Base-by-base conservation (phyloP, 768 basidiomycete genomes). In the Suillus americanus region DNA sequence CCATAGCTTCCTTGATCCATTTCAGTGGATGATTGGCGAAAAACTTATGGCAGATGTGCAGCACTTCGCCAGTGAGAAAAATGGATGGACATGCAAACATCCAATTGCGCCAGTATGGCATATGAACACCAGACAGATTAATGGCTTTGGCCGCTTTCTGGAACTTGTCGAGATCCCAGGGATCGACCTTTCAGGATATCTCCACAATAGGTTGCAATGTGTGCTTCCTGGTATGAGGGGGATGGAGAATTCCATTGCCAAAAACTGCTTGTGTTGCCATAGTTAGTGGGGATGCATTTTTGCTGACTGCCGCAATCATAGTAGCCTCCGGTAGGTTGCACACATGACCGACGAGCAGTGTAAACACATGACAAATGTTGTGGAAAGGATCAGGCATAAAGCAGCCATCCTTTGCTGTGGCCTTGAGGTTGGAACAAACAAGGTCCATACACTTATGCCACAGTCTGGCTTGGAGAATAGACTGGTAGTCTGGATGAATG, bases 381-480 rank as follows among this genome's bases (percentile, higher is more conserved):
- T 69, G 61, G 14, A 14, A 37, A 2, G 70, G 72, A 45, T 77
- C 75, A 10, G 70, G 65, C 70, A 78, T 72, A 55, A 72, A 65
- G n/a, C 67, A 60, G 1, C 77, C 76, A 38, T 70, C 59, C 38
- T 59, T 3, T 7, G 75, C 74, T 2, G 75, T 71, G n/a, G 38
- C 67, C 54, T 78, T 78, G 38, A 79, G 66, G 8, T 73, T 72
- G 3, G 54, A 25, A 6, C 68, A 66, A 40, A 79, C 62, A n/a
- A 74, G 69, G 57, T 79, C 75, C 1, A 78, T 63, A 61, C 73
- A 75, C 25, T 70, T 57, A 54, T 79, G 78, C 53, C 69, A 69
- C 2, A 79, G 63, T 30, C 2, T 72, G 64, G 60, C 64, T 48
- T 69, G 70, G 20, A 78, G 66, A 14, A 78, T 61, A 3, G 67